Conservation (phyloP, 129 eudicot genomes). For the Ambrosia trifida region DNA sequence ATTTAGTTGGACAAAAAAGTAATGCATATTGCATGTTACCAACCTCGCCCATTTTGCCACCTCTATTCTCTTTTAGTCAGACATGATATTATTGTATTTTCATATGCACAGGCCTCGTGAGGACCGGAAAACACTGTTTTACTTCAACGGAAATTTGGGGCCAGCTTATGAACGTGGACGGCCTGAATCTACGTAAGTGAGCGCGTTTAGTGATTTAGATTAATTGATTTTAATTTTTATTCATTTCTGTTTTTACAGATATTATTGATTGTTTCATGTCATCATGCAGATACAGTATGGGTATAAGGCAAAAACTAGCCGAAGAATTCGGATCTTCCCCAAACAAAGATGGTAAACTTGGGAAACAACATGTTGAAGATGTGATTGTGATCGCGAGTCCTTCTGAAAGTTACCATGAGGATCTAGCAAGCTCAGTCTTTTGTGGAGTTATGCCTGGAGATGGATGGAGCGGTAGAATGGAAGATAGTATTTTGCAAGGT, state of each 20-base stretch:
- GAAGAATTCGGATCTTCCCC: slow-evolving; percentile 89
- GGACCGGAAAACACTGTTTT: slow-evolving; percentile 68
- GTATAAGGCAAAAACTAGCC: slow-evolving; percentile 88
- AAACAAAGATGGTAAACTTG: slow-evolving; percentile 77
- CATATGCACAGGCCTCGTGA: slow-evolving; percentile 62
- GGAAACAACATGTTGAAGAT: slow-evolving; percentile 81
- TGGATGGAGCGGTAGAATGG: slow-evolving; percentile 99
- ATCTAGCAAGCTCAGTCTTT: slow-evolving; percentile 73
- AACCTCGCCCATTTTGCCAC: too few species aligned
- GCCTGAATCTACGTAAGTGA: slow-evolving; percentile 83
- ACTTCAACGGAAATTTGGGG: slow-evolving; percentile 95
- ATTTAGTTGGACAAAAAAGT: neutral
- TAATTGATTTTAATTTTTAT: neutral
- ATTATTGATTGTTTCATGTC: slow-evolving; percentile 13
- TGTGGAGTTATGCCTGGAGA: slow-evolving; percentile 99
- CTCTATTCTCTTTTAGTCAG: neutral
- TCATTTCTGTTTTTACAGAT: too few species aligned
- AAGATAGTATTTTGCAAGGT: slow-evolving; percentile 93
- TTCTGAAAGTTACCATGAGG: slow-evolving; percentile 63
- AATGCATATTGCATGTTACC: too few species aligned
- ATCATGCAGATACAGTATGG: slow-evolving; percentile 90
- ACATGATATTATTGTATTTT: neutral
- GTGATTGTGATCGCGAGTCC: slow-evolving; percentile 78
- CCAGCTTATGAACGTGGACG: slow-evolving; percentile 88
- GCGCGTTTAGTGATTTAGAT: neutral